Conservation (phyloP, 208 protist species). For the Acanthamoeba lenticulata region DNA sequence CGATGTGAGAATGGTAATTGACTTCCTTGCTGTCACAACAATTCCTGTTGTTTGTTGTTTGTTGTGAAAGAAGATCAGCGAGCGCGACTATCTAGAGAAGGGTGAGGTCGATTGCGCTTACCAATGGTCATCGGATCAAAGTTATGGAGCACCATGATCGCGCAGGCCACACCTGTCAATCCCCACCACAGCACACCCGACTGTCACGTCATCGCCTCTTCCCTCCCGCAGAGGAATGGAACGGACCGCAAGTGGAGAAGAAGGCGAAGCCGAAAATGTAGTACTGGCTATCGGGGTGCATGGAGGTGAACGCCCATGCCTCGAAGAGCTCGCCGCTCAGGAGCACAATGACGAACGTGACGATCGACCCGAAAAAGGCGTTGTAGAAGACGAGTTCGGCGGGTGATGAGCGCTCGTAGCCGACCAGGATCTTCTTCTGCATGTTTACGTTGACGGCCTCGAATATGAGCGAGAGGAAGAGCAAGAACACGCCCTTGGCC, state of each 20-base stretch:
- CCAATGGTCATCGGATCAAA: conserved; percentile 3
- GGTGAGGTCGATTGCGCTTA: background rate
- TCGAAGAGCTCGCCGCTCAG: background rate
- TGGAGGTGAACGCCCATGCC: background rate
- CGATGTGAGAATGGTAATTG: background rate
- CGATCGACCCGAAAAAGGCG: background rate
- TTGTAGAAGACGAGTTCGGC: conserved; percentile 1
- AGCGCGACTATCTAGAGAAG: background rate
- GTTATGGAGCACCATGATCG: background rate
- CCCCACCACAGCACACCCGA: too few relatives aligned
- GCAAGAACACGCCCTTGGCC: background rate
- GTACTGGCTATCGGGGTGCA: background rate
- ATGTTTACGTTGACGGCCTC: conserved; percentile 12
- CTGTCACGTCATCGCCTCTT: too few relatives aligned
- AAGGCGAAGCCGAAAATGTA: background rate
- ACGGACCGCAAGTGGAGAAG: background rate
- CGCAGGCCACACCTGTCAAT: background rate
- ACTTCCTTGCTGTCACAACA: conserved; percentile 13
- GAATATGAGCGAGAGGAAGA: conserved; percentile 10
- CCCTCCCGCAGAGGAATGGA: background rate
- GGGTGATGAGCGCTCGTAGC: background rate
- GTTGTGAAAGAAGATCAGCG: too few relatives aligned
- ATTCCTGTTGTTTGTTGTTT: too few relatives aligned
- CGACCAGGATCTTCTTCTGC: background rate
- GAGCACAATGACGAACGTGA: background rate